phyloP scores from a whole-genome alignment of 1,139 yeast species.

The Suhomyces panamericanus region DNA sequence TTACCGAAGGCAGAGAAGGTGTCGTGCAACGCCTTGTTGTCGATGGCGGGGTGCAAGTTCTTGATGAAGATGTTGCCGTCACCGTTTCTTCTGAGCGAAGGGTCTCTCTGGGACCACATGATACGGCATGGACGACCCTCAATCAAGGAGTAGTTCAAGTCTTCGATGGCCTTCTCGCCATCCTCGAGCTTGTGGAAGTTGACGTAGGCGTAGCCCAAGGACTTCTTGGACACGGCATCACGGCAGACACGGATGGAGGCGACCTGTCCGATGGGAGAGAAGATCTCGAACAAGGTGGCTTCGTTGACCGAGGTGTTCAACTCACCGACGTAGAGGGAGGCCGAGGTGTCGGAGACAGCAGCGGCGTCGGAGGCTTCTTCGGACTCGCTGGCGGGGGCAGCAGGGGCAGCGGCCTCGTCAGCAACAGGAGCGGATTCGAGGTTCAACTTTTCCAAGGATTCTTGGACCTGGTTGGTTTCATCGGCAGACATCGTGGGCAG shows the following conservation, averaged over 20 bases:
- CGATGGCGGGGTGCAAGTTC: conserved; percentile 97
- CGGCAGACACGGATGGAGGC: conserved; percentile 98
- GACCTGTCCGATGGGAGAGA: conserved; percentile 94
- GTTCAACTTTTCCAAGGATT: conserved; percentile 57
- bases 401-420: conserved; percentile 21
- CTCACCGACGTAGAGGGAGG: conserved; percentile 97
- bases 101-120: conserved; percentile 99
- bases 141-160: conserved; percentile 89
- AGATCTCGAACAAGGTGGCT: conserved; percentile 91
- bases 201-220: conserved; percentile 97
- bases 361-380: conserved; percentile 34
- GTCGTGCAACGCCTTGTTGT: conserved; percentile 98
- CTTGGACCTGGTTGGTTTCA: conserved; percentile 53
- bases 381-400: conserved; percentile 25
- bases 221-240: conserved; percentile 95
- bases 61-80: conserved; percentile 97
- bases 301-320: conserved; percentile 91
- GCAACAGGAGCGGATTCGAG: conserved; percentile 32
- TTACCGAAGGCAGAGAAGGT: conserved; percentile 97
- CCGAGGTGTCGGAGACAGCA: conserved; percentile 56
- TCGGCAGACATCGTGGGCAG: conserved; percentile 43
- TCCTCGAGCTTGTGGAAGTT: conserved; percentile 89
- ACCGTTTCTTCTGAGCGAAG: conserved; percentile 92
- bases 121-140: conserved; percentile 98
- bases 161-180: conserved; percentile 94